Conservation (phyloP, 2,329 filamentous ascomycete species). For the Trichoderma sp. region DNA sequence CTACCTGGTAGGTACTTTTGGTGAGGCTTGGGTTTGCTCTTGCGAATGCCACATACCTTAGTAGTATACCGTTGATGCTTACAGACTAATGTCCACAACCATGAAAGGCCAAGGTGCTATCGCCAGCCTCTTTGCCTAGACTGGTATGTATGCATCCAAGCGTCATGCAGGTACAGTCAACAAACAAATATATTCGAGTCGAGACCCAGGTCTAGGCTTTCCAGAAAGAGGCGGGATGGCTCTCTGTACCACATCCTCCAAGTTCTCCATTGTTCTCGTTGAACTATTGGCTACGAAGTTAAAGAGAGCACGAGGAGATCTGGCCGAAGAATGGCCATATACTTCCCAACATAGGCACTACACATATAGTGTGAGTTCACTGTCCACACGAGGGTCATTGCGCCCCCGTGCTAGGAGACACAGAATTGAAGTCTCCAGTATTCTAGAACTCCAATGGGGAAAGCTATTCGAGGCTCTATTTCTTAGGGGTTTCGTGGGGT, state of each 20-base stretch:
- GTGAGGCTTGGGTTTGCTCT: not conserved
- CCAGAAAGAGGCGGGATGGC: not conserved
- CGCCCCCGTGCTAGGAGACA: not conserved
- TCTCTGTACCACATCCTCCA: not conserved
- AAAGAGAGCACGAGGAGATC: not conserved
- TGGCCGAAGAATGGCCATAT: not conserved
- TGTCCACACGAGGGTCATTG: not conserved
- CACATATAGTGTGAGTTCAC: not conserved
- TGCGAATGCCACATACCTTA: not conserved
- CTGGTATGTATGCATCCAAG: not conserved
- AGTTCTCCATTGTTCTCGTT: not conserved
- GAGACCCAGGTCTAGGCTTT: not conserved
- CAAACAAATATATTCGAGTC: not conserved
- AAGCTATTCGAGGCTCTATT: not conserved
- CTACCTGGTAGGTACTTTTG: not conserved
- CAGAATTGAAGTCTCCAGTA: not conserved
- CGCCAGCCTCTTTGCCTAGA: not conserved
- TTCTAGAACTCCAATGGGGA: not conserved
- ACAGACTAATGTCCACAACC: not conserved
- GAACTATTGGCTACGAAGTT: not conserved
- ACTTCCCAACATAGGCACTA: not conserved
- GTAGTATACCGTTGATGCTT: not conserved
- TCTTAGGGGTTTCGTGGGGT: not conserved
- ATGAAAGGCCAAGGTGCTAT: not conserved
- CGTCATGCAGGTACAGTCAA: not conserved